These are phyloP conservation scores for Pseudonitzschia pungens DNA, from an alignment of 108 stramenopile species.

Conservation along the genomic window DNA sequence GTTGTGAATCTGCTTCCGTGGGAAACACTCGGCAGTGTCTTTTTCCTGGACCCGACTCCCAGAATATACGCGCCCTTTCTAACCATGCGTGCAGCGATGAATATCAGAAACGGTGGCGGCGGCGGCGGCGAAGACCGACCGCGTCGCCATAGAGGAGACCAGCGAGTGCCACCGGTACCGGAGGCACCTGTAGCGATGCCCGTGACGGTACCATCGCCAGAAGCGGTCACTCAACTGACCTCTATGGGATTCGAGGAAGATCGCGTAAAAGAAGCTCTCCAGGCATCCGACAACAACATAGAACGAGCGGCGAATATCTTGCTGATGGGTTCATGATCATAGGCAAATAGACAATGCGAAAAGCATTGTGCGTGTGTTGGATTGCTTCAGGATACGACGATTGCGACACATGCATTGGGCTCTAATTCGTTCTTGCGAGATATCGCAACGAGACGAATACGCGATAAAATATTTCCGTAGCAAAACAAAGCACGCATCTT, in stretches of 20 bases:
- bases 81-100: neutral
- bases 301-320: conserved; percentile 83
- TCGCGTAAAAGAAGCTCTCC: conserved; percentile 69
- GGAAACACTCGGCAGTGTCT: conserved; percentile 20
- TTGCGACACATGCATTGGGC: no score
- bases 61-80: neutral
- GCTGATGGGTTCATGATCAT: neutral
- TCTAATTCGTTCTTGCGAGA: no score
- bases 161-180: conserved; percentile 7
- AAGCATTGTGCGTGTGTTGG: no score
- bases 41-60: conserved; percentile 28
- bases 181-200: conserved; percentile 30
- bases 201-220: conserved; percentile 52
- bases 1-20: conserved; percentile 26
- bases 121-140: neutral
- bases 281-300: conserved; percentile 70
- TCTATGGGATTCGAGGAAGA: conserved; percentile 83
- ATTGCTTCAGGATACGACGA: no score
- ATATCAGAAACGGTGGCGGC: neutral
- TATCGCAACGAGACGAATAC: no score
- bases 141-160: neutral
- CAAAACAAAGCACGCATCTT: no score
- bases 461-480: no score
- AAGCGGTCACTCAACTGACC: conserved; percentile 74
- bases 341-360: no score